Conservation (phyloP, 306 rosid species). For the Gastrolobium bilobum region DNA sequence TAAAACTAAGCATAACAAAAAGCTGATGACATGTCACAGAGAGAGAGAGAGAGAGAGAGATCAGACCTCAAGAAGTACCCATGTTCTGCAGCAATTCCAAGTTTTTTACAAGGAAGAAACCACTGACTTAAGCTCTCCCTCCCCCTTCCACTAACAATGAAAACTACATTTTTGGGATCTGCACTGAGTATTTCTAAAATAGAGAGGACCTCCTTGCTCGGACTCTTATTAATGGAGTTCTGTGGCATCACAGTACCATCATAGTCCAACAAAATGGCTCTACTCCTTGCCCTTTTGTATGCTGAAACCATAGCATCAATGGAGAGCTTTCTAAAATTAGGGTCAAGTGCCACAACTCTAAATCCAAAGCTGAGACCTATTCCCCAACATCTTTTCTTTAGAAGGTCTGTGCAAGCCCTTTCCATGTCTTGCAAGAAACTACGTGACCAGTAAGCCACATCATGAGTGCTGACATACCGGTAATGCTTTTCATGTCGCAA, state of each 20-base stretch:
- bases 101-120: slow-evolving; percentile 74
- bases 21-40: slow-evolving; percentile 1
- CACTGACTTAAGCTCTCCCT: slow-evolving; percentile 72
- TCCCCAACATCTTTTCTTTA: slow-evolving; percentile 79
- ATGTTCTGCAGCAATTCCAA: slow-evolving; percentile 89
- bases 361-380: slow-evolving; percentile 84
- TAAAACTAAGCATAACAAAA: slow-evolving; percentile 17
- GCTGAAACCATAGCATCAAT: slow-evolving; percentile 70
- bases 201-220: slow-evolving; percentile 71
- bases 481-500: slow-evolving; percentile 85
- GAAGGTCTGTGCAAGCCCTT: slow-evolving; percentile 78
- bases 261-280: slow-evolving; percentile 87
- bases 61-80: slow-evolving; percentile 80
- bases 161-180: slow-evolving; percentile 75
- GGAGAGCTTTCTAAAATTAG: slow-evolving; percentile 80
- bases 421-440: slow-evolving; percentile 89
- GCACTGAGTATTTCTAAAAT: slow-evolving; percentile 65
- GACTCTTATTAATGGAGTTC: slow-evolving; percentile 70
- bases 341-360: slow-evolving; percentile 87
- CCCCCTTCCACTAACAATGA: slow-evolving; percentile 87
- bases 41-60: slow-evolving; percentile 13
- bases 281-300: slow-evolving; percentile 62
- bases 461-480: slow-evolving; percentile 78
- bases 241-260: slow-evolving; percentile 93
- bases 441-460: slow-evolving; percentile 84